Evolutionary conservation across 1,139 yeast genomes (phyloP), one percentile per base, ranked within the genome.

Genomic region (Pichia sp.): DNA sequence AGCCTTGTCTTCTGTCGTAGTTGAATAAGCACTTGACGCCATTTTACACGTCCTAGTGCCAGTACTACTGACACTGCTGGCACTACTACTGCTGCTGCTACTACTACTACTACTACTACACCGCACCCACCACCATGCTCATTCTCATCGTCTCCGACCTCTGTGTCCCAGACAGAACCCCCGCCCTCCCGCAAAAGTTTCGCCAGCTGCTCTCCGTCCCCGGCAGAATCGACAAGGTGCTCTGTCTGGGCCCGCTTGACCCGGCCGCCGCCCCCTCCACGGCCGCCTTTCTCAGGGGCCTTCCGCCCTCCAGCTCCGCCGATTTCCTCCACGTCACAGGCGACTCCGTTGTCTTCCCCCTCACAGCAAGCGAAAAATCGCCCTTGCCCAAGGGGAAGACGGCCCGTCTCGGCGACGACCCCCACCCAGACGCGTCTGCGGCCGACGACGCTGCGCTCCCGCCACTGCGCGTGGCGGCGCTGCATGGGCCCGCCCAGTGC

Each of bases 141-240:
- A 77, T 92, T n/a, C 73, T 92, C 43, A 94, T 95, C 9, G 79
- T 90, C 56, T 96, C 96, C 11, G 97, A 92, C 63, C 72, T 92
- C 15, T 88, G 82, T 64, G 83, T 92, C 30, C 97, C 98, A 0
- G 92, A 88, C 53, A 71, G 97, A 56, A 84, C 94, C 15, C 72
- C 78, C 37, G 90, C 66, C 42, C 59, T 77, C 2, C 81, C 82
- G 0, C 53, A 59, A 4, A 74, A 84, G 73, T 87, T 89, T 66
- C 73, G 72, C 51, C 85, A 85, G 61, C 76, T 92, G 42, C 70
- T 92, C 29, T 64, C 80, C 64, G 69, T 97, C 37, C 48, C 86
- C 27, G 87, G 83, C 43, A 88, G 86, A 65, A 88, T 92, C 48
- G 76, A 86, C 18, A 90, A 87, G 61, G 96, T 90, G 8, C 70